These are phyloP conservation scores for Salix caprea DNA, from an alignment of 345 rosid genomes.

Conservation along the genomic window DNA sequence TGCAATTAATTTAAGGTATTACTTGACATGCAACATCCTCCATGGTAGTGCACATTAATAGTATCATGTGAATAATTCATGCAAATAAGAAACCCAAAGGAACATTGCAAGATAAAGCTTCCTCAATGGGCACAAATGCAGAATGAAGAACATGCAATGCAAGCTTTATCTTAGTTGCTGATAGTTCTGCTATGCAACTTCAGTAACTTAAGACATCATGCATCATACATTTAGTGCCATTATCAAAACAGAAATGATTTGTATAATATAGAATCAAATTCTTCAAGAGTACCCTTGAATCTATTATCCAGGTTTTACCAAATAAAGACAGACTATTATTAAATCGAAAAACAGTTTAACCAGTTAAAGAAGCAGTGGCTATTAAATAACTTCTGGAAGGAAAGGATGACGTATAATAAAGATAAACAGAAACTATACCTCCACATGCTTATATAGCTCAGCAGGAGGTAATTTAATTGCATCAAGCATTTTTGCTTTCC, in stretches of 20 bases:
- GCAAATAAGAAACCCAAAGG: background rate
- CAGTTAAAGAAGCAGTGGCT: background rate
- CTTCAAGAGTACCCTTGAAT: background rate
- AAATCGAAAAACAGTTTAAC: background rate
- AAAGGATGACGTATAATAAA: background rate
- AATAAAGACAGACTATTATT: background rate
- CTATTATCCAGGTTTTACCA: background rate
- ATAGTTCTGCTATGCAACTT: background rate
- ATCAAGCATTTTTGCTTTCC: constrained; percentile 85
- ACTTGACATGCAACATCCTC: background rate
- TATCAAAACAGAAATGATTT: background rate
- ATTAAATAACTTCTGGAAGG: background rate
- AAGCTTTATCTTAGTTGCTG: background rate
- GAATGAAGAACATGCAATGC: background rate
- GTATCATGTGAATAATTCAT: background rate
- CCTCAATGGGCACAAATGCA: background rate
- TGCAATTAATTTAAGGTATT: background rate
- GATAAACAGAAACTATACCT: constrained; percentile 47
- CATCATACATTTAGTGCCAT: background rate
- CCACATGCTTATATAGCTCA: constrained; percentile 75
- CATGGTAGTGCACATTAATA: background rate
- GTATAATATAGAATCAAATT: background rate
- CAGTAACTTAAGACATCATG: background rate
- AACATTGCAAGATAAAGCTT: background rate
- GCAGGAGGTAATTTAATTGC: constrained; percentile 89